Percentiles rank a stretch among this genome's conserved stretches.
phyloP scores from a whole-genome alignment of 2,329 filamentous ascomycete species.

The Cryoendolithus antarcticus region DNA sequence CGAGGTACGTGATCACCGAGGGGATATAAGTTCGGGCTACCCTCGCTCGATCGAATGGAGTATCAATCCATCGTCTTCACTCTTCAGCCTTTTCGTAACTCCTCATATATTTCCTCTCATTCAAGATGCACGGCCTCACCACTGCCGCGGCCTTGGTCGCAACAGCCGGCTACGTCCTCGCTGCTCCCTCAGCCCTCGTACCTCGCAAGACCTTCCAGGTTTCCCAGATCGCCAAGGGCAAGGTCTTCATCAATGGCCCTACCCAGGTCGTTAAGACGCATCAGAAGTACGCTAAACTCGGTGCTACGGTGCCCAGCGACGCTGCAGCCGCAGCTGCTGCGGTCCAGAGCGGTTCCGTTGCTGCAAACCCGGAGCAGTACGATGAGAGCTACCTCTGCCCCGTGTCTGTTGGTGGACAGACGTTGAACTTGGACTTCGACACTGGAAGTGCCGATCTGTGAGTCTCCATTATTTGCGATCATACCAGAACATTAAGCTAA shows the following conservation, averaged over 20 bases:
- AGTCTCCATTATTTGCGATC: conserved; percentile 18
- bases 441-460: conserved; percentile 58
- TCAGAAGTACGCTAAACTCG: conserved; percentile 24
- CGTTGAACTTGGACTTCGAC: conserved; percentile 56
- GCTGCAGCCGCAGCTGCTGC: conserved; percentile 22
- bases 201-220: conserved; percentile 16
- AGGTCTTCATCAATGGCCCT: conserved; percentile 26
- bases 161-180: conserved; percentile 16
- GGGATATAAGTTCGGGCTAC: no score
- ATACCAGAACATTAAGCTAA: background rate
- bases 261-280: conserved; percentile 27
- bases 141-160: conserved; percentile 12
- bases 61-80: no score
- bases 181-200: conserved; percentile 18
- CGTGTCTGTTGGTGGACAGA: conserved; percentile 51
- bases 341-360: conserved; percentile 25
- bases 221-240: conserved; percentile 18
- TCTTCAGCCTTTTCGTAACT: no score
- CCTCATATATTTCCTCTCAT: background rate
- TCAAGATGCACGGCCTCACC: background rate
- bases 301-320: conserved; percentile 16
- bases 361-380: conserved; percentile 26
- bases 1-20: no score
- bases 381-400: conserved; percentile 36
- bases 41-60: no score